phyloP scores from a whole-genome alignment of 208 protist genomes.

The Jaenimonas drosophilae region DNA sequence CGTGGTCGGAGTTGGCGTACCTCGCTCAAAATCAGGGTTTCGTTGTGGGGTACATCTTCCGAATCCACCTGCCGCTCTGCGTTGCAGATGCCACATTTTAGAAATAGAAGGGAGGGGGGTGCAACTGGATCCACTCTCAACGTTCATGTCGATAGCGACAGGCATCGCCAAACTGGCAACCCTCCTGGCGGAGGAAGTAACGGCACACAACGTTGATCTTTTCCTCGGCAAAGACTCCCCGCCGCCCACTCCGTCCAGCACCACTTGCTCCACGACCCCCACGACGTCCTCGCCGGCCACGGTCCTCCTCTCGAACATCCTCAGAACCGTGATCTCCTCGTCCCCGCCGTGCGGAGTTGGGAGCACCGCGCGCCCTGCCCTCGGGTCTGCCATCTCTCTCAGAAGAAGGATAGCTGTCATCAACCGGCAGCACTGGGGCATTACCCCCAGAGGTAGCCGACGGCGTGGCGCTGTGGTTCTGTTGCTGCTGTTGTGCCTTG shows the following conservation, averaged over 20 bases:
- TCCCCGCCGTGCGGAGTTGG: background rate
- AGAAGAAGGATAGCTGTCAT: background rate
- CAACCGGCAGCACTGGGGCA: background rate
- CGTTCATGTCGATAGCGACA: background rate
- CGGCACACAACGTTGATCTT: too few relatives aligned
- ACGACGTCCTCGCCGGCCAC: background rate
- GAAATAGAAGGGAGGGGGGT: too few relatives aligned
- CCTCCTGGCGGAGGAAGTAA: background rate
- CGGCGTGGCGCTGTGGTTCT: background rate
- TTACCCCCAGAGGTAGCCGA: background rate
- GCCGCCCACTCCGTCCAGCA: background rate
- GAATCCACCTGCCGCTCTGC: too few relatives aligned
- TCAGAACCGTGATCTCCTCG: background rate
- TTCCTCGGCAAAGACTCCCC: background rate
- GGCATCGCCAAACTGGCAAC: background rate
- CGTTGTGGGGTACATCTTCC: too few relatives aligned
- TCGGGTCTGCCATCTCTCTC: too few relatives aligned
- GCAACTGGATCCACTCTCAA: too few relatives aligned
- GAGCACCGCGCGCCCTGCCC: background rate
- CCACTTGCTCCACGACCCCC: background rate
- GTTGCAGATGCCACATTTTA: too few relatives aligned
- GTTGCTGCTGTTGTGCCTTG: background rate
- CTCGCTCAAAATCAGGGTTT: too few relatives aligned
- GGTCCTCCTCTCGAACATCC: background rate
- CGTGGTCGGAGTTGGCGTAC: too few relatives aligned